phyloP scores from a whole-genome alignment of 1,284 basidiomycete species.

The Cryptococcus wingfieldii region DNA sequence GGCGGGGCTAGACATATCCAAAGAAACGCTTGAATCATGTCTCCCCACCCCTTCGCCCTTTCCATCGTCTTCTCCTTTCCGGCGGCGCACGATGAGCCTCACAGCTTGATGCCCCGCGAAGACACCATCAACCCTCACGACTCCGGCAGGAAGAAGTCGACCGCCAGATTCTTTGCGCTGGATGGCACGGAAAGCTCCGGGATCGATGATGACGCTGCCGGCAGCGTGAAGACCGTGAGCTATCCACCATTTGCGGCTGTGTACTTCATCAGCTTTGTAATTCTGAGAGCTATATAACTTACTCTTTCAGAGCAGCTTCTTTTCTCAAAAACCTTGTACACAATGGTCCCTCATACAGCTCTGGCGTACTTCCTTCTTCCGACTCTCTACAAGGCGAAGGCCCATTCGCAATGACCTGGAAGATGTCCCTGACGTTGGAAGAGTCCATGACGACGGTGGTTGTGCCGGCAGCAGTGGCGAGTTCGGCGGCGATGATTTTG shows the following conservation, averaged over 20 bases:
- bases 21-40: background rate
- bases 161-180: conserved; percentile 82
- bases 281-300: background rate
- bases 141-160: conserved; percentile 82
- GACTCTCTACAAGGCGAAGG: conserved; percentile 29
- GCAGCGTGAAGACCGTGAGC: conserved; percentile 84
- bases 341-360: conserved; percentile 48
- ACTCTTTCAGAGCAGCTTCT: conserved; percentile 69
- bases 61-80: conserved; percentile 1
- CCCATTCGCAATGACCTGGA: conserved; percentile 67
- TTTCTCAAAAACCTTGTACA: conserved; percentile 86
- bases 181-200: conserved; percentile 81
- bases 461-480: conserved; percentile 94
- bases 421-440: conserved; percentile 71
- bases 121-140: conserved; percentile 75
- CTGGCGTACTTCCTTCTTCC: conserved; percentile 22
- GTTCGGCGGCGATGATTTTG: conserved; percentile 95
- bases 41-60: no score
- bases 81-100: conserved; percentile 64
- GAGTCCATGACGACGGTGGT: conserved; percentile 86
- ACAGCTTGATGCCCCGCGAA: conserved; percentile 96
- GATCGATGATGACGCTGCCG: conserved; percentile 74
- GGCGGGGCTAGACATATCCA: conserved; percentile 11
- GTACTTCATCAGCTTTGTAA: conserved; percentile 9
- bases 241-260: conserved; percentile 84